These are phyloP conservation scores for Amylocarpus encephaloides DNA, from an alignment of 2,329 filamentous ascomycete genomes.

Conservation along the genomic window DNA sequence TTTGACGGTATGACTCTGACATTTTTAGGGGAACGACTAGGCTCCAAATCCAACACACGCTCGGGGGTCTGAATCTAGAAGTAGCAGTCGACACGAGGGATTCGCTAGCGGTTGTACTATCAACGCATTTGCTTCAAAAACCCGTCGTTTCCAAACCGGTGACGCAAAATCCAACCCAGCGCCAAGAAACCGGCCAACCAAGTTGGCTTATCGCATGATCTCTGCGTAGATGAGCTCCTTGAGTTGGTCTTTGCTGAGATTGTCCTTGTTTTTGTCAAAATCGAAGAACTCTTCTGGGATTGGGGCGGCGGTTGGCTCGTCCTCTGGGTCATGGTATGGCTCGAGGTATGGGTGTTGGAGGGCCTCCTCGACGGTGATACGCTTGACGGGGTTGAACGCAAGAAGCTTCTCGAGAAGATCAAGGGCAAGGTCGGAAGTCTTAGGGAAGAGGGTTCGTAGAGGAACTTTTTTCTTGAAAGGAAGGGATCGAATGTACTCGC, in stretches of 20 bases:
- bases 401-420: constrained; percentile 93
- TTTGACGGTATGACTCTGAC: neutral
- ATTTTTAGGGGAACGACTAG: neutral
- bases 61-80: neutral
- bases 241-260: constrained; percentile 93
- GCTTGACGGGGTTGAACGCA: constrained; percentile 97
- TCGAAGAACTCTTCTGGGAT: constrained; percentile 99
- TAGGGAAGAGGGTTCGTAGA: constrained; percentile 94
- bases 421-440: constrained; percentile 94
- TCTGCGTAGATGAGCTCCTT: constrained; percentile 97
- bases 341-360: constrained; percentile 97
- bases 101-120: neutral
- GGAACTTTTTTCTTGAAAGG: constrained; percentile 99
- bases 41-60: too few relatives aligned
- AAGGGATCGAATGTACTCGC: constrained; percentile 95
- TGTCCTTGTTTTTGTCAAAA: constrained; percentile 99
- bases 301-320: constrained; percentile 91
- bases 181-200: neutral
- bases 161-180: neutral
- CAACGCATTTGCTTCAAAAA: neutral
- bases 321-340: constrained; percentile 97
- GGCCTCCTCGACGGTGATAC: constrained; percentile 95
- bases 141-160: neutral
- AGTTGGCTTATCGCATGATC: constrained; percentile 52
- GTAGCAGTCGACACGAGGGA: neutral